Percentiles rank a stretch among this genome's conserved stretches.
Evolutionary conservation across 192 early-diverging fungal genomes (phyloP).

Genomic region (Coemansia asiatica): DNA sequence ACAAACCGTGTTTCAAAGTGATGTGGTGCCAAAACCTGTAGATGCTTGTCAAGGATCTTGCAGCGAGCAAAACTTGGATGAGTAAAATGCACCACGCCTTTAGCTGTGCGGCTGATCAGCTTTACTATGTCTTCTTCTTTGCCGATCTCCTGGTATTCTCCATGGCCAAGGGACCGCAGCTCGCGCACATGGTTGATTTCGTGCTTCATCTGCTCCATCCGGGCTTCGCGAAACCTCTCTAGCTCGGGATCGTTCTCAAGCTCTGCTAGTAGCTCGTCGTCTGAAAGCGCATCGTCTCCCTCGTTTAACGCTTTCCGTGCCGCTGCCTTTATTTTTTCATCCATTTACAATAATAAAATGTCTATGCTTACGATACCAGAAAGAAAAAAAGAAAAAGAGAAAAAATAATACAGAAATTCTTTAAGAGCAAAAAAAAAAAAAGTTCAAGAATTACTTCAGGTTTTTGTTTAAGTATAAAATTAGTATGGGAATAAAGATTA

Average conservation of each 20-base stretch:
- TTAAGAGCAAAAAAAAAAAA: no score
- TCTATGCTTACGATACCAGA: neutral
- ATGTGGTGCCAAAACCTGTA: constrained; percentile 76
- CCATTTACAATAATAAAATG: constrained; percentile 17
- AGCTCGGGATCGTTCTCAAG: constrained; percentile 80
- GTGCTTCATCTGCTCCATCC: constrained; percentile 79
- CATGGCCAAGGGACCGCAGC: constrained; percentile 67
- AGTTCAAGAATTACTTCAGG: no score
- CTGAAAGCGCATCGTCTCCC: constrained; percentile 63
- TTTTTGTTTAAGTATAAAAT: no score
- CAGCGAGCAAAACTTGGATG: constrained; percentile 94
- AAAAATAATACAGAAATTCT: neutral
- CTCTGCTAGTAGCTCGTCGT: constrained; percentile 79
- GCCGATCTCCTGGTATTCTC: constrained; percentile 70
- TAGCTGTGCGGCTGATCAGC: constrained; percentile 68
- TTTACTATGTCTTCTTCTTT: constrained; percentile 85
- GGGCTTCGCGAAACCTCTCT: constrained; percentile 74
- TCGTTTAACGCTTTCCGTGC: constrained; percentile 40
- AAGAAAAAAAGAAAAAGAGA: neutral
- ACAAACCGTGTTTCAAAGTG: constrained; percentile 86
- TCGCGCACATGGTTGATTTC: constrained; percentile 68
- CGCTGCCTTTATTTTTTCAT: constrained; percentile 38
- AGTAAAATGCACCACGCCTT: constrained; percentile 80
- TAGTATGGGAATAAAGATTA: no score
- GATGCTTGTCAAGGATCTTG: constrained; percentile 88